Evolutionary conservation across 139 green algal genomes (phyloP).

Genomic region (Asterochloris erici): DNA sequence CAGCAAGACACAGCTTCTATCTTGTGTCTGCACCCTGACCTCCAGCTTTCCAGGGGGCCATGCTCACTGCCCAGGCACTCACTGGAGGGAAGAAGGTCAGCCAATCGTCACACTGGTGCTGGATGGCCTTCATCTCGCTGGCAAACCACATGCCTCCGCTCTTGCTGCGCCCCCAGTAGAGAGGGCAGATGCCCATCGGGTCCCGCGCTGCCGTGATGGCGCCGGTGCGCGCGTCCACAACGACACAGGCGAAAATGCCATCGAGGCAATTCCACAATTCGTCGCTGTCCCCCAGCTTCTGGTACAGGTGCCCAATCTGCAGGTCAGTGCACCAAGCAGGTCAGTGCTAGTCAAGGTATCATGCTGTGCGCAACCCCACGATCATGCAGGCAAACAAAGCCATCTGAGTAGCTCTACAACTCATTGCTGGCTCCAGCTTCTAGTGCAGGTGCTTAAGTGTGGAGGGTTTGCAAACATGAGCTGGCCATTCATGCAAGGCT

Average conservation of each 20-base stretch:
- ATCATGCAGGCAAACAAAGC: slow-evolving; percentile 91
- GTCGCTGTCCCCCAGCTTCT: slow-evolving; percentile 68
- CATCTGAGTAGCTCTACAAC: slow-evolving; percentile 84
- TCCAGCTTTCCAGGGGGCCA: background rate
- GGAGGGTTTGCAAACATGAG: too few species aligned
- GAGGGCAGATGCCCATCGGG: slow-evolving; percentile 89
- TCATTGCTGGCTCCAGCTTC: slow-evolving; percentile 60
- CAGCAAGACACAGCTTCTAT: too few species aligned
- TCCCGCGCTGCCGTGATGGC: slow-evolving; percentile 81
- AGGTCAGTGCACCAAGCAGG: slow-evolving; percentile 38
- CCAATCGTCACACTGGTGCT: slow-evolving; percentile 55
- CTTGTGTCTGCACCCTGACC: too few species aligned
- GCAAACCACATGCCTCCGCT: slow-evolving; percentile 89
- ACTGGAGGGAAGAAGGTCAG: slow-evolving; percentile 84
- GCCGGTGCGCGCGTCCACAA: slow-evolving; percentile 64
- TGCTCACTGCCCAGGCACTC: background rate
- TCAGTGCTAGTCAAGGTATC: slow-evolving; percentile 93
- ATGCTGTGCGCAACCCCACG: slow-evolving; percentile 60
- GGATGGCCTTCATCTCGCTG: slow-evolving; percentile 96
- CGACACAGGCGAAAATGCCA: slow-evolving; percentile 91
- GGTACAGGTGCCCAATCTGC: slow-evolving; percentile 70
- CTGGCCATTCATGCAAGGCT: too few species aligned
- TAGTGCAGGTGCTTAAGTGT: slow-evolving; percentile 76
- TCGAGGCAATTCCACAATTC: slow-evolving; percentile 84
- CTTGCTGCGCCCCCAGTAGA: slow-evolving; percentile 88